These are phyloP conservation scores for Gardenia jasminoides DNA, from an alignment of 257 asterid species.

Conservation along the genomic window DNA sequence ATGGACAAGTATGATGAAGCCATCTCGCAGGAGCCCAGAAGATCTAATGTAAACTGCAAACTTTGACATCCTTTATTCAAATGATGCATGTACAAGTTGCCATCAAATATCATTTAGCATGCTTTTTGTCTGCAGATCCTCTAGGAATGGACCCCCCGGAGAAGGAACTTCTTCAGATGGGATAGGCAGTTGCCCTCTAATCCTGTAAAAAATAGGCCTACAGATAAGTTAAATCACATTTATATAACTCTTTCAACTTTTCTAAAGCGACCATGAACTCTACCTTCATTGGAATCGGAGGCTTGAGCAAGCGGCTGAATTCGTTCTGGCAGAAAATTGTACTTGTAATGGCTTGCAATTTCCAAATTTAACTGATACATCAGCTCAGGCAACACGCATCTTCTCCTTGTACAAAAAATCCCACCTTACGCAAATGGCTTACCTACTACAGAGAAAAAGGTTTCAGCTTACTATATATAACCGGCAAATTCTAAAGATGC, in stretches of 20 bases:
- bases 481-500: too few relatives aligned
- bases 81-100: background rate
- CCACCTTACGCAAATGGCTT: too few relatives aligned
- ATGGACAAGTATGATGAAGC: too few relatives aligned
- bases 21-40: too few relatives aligned
- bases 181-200: background rate
- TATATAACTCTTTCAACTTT: background rate
- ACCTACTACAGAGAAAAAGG: too few relatives aligned
- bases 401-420: background rate
- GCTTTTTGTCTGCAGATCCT: too few relatives aligned
- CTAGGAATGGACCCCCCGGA: background rate
- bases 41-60: too few relatives aligned
- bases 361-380: background rate
- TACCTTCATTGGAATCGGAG: background rate
- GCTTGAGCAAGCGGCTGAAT: conserved; percentile 1
- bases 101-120: background rate
- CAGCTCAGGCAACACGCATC: background rate
- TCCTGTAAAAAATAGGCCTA: background rate
- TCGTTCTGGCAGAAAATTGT: background rate
- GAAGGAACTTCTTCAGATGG: background rate
- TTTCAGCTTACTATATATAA: too few relatives aligned
- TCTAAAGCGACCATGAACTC: background rate
- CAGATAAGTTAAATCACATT: background rate
- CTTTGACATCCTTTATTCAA: too few relatives aligned
- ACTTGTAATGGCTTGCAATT: background rate